These are phyloP conservation scores for Ogataea trehalophila DNA, from an alignment of 805 yeast species.

Conservation along the genomic window DNA sequence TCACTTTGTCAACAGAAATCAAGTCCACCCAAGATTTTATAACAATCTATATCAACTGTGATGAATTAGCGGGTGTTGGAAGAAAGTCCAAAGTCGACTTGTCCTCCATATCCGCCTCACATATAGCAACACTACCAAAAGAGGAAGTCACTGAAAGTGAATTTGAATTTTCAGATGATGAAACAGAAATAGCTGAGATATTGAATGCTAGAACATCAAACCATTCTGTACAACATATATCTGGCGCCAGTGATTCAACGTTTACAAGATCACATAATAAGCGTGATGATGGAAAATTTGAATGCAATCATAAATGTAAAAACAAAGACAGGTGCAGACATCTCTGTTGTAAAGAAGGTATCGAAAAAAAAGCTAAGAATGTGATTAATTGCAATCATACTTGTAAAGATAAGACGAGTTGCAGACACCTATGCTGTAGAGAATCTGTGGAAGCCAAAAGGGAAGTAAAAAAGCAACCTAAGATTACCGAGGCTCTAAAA, in stretches of 20 bases:
- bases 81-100: constrained; percentile 1
- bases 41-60: constrained; percentile 31
- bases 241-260: neutral
- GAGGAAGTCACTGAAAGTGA: constrained; percentile 10
- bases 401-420: constrained; percentile 36
- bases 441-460: constrained; percentile 7
- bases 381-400: constrained; percentile 33
- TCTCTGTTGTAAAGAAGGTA: constrained; percentile 43
- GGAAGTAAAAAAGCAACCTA: neutral
- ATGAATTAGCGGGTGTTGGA: constrained; percentile 34
- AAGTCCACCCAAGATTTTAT: constrained; percentile 19
- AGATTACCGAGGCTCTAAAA: too few species aligned
- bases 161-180: constrained; percentile 14
- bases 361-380: constrained; percentile 1
- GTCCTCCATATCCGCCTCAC: neutral
- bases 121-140: neutral
- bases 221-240: too few species aligned
- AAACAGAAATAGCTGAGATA: constrained; percentile 7
- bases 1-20: constrained; percentile 24
- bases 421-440: constrained; percentile 33
- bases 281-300: constrained; percentile 24
- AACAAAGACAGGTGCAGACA: constrained; percentile 39
- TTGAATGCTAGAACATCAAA: neutral
- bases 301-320: constrained; percentile 41
- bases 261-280: constrained; percentile 9